phyloP scores from a whole-genome alignment of 768 basidiomycete genomes.

The Psilocybe cubensis region DNA sequence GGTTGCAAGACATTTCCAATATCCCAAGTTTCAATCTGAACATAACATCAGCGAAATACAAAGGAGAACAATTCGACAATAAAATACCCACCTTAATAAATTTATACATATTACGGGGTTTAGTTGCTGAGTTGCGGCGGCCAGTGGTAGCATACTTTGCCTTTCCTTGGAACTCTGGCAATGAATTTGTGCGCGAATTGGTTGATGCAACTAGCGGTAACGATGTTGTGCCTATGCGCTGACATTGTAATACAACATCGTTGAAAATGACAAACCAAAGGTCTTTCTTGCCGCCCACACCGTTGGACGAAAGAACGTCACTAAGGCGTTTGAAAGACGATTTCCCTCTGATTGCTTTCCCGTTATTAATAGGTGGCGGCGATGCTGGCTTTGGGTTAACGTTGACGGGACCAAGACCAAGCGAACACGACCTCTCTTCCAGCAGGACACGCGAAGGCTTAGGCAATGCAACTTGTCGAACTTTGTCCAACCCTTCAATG shows the following conservation, averaged over 20 bases:
- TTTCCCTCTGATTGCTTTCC: constrained; percentile 76
- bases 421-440: constrained; percentile 67
- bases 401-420: constrained; percentile 35
- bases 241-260: constrained; percentile 92
- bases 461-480: constrained; percentile 88
- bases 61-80: neutral
- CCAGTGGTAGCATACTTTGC: constrained; percentile 85
- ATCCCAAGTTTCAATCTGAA: constrained; percentile 85
- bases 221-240: constrained; percentile 87
- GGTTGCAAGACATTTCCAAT: constrained; percentile 79
- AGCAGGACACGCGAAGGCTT: constrained; percentile 89
- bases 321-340: constrained; percentile 88
- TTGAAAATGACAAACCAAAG: constrained; percentile 96
- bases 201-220: constrained; percentile 73
- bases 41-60: neutral
- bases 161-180: constrained; percentile 85
- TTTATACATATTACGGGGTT: constrained; percentile 91
- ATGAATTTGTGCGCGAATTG: constrained; percentile 70
- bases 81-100: constrained; percentile 72
- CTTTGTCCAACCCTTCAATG: constrained; percentile 95
- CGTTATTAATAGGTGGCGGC: constrained; percentile 44
- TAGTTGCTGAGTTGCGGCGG: constrained; percentile 73
- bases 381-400: constrained; percentile 39
- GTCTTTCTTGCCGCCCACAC: constrained; percentile 74
- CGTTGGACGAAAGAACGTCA: constrained; percentile 78